These are phyloP conservation scores for Millerago galiae DNA, from an alignment of 805 yeast species.

Conservation along the genomic window DNA sequence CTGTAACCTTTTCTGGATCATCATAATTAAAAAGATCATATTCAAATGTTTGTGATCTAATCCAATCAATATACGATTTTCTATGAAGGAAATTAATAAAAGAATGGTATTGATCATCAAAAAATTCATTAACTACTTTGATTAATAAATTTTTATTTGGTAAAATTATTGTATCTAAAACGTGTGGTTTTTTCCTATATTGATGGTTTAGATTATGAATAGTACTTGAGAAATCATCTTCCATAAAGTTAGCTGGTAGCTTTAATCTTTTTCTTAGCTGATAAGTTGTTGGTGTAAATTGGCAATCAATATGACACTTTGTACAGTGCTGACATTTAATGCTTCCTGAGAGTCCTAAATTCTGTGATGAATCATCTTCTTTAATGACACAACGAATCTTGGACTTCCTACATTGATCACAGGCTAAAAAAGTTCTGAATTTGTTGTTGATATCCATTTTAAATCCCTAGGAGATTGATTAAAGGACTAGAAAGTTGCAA, in stretches of 20 bases:
- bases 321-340: conserved; percentile 10
- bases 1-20: conserved; percentile 11
- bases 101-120: conserved; percentile 9
- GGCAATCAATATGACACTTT: conserved; percentile 6
- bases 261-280: conserved; percentile 8
- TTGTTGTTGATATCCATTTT: too few relatives aligned
- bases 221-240: conserved; percentile 5
- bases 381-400: conserved; percentile 9
- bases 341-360: background rate
- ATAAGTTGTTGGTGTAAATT: conserved; percentile 11
- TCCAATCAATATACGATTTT: conserved; percentile 8
- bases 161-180: conserved; percentile 9
- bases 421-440: conserved; percentile 9
- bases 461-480: too few relatives aligned
- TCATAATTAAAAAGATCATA: conserved; percentile 13
- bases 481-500: too few relatives aligned
- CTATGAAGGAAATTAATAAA: conserved; percentile 10
- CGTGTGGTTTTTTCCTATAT: conserved; percentile 9
- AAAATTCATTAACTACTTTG: conserved; percentile 6
- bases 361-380: background rate
- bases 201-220: conserved; percentile 10
- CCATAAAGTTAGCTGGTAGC: background rate
- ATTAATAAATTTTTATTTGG: conserved; percentile 8
- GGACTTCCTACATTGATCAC: conserved; percentile 13
- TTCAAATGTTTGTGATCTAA: conserved; percentile 6